Conservation (phyloP, 257 asterid genomes). For the Gentiana macrophylla region DNA sequence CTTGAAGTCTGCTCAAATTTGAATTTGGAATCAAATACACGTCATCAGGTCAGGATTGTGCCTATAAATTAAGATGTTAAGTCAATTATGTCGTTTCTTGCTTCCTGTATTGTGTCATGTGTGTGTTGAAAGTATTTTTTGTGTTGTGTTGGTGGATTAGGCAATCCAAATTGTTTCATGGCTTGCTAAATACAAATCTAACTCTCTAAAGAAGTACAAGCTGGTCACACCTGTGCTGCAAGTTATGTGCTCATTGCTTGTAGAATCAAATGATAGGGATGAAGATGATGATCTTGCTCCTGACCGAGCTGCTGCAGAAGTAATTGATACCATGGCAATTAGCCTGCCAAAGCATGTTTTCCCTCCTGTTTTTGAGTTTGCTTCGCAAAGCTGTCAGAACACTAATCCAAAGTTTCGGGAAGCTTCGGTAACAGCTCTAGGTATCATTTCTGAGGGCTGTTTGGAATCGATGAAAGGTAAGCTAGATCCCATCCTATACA, state of each 20-base stretch:
- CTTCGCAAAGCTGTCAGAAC: slow-evolving; percentile 78
- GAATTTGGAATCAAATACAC: slow-evolving; percentile 70
- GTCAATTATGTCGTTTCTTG: neutral
- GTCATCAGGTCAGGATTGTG: slow-evolving; percentile 66
- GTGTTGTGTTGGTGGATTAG: slow-evolving; percentile 29
- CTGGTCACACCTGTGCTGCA: slow-evolving; percentile 90
- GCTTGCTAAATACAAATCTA: slow-evolving; percentile 86
- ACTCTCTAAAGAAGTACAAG: slow-evolving; percentile 92
- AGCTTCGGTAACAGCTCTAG: slow-evolving; percentile 94
- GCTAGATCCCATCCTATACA: slow-evolving; percentile 67
- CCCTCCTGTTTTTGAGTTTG: slow-evolving; percentile 90
- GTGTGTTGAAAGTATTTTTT: neutral
- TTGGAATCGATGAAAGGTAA: slow-evolving; percentile 76
- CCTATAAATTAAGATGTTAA: neutral
- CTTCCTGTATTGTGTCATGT: neutral
- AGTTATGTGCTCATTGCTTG: slow-evolving; percentile 89
- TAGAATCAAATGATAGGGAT: slow-evolving; percentile 62
- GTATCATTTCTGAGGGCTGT: slow-evolving; percentile 94
- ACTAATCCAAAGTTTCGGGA: slow-evolving; percentile 91
- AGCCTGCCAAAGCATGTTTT: slow-evolving; percentile 77
- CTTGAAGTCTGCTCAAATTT: slow-evolving; percentile 92
- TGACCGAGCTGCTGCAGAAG: slow-evolving; percentile 98
- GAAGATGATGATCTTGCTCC: slow-evolving; percentile 96
- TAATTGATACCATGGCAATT: slow-evolving; percentile 94
- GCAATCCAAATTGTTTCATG: slow-evolving; percentile 97